Conservation (phyloP, 2,329 filamentous ascomycete genomes). For the Huntiella bhutanensis region DNA sequence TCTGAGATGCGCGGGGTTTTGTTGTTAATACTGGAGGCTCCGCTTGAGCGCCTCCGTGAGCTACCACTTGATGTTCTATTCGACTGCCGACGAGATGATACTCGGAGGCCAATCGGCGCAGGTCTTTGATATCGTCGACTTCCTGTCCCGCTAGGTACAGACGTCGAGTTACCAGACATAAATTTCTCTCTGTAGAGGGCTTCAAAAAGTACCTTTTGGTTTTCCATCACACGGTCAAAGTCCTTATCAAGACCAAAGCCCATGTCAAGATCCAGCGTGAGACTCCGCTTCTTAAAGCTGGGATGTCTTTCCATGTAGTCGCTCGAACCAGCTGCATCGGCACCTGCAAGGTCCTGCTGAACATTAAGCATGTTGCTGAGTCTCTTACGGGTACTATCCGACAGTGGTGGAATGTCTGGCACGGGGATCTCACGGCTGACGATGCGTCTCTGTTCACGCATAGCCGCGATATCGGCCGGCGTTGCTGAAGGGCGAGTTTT, state of each 20-base stretch:
- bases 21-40: not conserved
- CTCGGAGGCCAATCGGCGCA: slow-evolving; percentile 3
- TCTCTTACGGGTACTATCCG: slow-evolving; percentile 29
- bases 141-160: too few species aligned
- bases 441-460: slow-evolving; percentile 71
- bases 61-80: slow-evolving; percentile 3
- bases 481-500: slow-evolving; percentile 81
- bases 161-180: not conserved
- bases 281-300: slow-evolving; percentile 63
- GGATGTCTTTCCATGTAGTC: slow-evolving; percentile 41
- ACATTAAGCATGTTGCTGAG: slow-evolving; percentile 33
- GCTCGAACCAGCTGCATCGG: slow-evolving; percentile 15
- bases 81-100: not conserved
- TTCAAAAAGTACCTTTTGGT: slow-evolving; percentile 71
- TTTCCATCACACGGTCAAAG: slow-evolving; percentile 86
- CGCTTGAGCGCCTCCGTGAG: too few species aligned
- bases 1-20: not conserved
- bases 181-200: slow-evolving; percentile 10
- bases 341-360: slow-evolving; percentile 20
- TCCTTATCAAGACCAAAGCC: slow-evolving; percentile 78
- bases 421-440: slow-evolving; percentile 59
- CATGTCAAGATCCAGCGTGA: slow-evolving; percentile 65
- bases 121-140: not conserved
- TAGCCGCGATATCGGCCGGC: slow-evolving; percentile 61
- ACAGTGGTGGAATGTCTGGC: slow-evolving; percentile 33